Evolutionary conservation across 1,139 yeast species (phyloP).

Genomic region (Pneumocystis canis): DNA sequence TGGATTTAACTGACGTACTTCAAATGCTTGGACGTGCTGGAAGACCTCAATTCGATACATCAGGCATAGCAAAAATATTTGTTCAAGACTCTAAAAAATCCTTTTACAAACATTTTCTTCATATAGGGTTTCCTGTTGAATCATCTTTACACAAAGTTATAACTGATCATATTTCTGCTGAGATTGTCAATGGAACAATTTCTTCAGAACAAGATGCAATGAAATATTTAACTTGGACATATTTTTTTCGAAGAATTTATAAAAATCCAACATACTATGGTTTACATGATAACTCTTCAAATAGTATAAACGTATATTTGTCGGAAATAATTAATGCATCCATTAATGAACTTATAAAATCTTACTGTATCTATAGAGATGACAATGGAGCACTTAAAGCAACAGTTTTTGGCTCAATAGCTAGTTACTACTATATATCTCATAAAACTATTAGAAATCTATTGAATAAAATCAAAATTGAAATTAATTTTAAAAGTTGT

Average conservation of each 20-base stretch:
- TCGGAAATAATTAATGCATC: slow-evolving; percentile 59
- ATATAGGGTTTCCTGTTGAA: slow-evolving; percentile 95
- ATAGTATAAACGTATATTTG: slow-evolving; percentile 54
- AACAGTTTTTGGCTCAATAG: slow-evolving; percentile 71
- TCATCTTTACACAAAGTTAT: slow-evolving; percentile 83
- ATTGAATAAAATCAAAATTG: slow-evolving; percentile 35
- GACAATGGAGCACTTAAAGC: slow-evolving; percentile 15
- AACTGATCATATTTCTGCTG: slow-evolving; percentile 94
- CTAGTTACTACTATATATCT: slow-evolving; percentile 85
- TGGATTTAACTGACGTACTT: slow-evolving; percentile 82
- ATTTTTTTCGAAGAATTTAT: slow-evolving; percentile 80
- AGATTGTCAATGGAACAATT: slow-evolving; percentile 78
- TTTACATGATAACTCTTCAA: slow-evolving; percentile 52
- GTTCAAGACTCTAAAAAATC: slow-evolving; percentile 84
- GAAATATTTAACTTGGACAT: slow-evolving; percentile 91
- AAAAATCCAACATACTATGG: slow-evolving; percentile 93
- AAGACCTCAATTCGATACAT: slow-evolving; percentile 89
- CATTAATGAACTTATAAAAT: slow-evolving; percentile 50
- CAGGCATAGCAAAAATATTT: slow-evolving; percentile 87
- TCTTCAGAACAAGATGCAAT: slow-evolving; percentile 71
- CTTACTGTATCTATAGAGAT: slow-evolving; percentile 51
- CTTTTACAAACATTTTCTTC: slow-evolving; percentile 85
- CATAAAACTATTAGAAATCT: slow-evolving; percentile 73
- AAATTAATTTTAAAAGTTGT: slow-evolving; percentile 52
- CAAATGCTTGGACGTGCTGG: slow-evolving; percentile 72